phyloP scores from a whole-genome alignment of 176 grass and related monocot genomes.

The Typha latifolia region DNA sequence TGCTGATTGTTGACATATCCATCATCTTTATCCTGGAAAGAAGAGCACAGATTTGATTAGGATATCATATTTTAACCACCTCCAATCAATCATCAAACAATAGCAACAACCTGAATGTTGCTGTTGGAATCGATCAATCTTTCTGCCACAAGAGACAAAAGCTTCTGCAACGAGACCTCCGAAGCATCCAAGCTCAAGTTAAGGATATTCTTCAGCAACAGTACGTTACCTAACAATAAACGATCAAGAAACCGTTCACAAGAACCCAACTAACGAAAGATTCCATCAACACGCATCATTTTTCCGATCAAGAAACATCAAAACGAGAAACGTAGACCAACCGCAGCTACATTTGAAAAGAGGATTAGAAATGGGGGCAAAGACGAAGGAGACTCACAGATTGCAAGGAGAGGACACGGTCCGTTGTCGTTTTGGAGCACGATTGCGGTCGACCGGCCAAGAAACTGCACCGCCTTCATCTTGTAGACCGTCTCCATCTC shows the following conservation, averaged over 20 bases:
- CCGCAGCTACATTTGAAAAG: not conserved
- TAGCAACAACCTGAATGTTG: slow-evolving; percentile 45
- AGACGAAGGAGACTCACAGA: slow-evolving; percentile 49
- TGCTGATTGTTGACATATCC: slow-evolving; percentile 65
- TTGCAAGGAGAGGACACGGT: slow-evolving; percentile 89
- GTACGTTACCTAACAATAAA: slow-evolving; percentile 58
- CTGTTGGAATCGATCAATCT: slow-evolving; percentile 82
- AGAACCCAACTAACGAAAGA: too few species aligned
- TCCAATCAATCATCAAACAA: not conserved
- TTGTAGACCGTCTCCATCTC: slow-evolving; percentile 55
- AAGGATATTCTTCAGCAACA: slow-evolving; percentile 86
- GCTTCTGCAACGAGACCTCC: slow-evolving; percentile 89
- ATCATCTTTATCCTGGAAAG: slow-evolving; percentile 51
- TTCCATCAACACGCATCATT: too few species aligned
- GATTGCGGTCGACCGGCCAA: slow-evolving; percentile 75
- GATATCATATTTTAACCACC: not conserved
- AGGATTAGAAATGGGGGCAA: too few species aligned
- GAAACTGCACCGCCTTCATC: slow-evolving; percentile 79
- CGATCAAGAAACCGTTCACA: not conserved
- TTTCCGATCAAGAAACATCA: too few species aligned
- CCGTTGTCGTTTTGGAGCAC: slow-evolving; percentile 99
- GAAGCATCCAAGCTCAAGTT: slow-evolving; percentile 68
- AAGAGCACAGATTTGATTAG: not conserved
- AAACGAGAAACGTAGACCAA: not conserved
- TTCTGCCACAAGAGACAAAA: slow-evolving; percentile 86